Conservation (phyloP, 495 filamentous ascomycete genomes). For the Podospora appendiculata region DNA sequence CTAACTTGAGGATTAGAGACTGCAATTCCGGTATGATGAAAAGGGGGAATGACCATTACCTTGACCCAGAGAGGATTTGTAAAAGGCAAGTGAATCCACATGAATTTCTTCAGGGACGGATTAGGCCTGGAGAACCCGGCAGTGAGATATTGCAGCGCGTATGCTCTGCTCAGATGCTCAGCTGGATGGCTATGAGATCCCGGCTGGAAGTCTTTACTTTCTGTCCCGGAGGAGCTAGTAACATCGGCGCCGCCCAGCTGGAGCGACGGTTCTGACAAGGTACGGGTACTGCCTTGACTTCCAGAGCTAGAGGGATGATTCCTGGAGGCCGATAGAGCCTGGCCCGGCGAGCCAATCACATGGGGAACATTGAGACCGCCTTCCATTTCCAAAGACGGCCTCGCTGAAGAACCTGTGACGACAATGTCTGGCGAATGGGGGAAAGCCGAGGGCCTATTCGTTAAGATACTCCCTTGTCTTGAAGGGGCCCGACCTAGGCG, state of each 20-base stretch:
- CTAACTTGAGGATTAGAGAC: constrained; percentile 16
- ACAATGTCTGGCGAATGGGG: constrained; percentile 27
- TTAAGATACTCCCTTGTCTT: neutral
- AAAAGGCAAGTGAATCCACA: constrained; percentile 62
- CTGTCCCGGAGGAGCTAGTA: neutral
- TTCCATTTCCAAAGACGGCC: constrained; percentile 13
- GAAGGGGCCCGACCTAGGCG: constrained; percentile 24
- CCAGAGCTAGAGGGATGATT: constrained; percentile 24
- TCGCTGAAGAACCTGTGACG: constrained; percentile 21
- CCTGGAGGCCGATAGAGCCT: constrained; percentile 15
- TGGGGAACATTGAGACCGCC: neutral
- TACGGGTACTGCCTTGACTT: constrained; percentile 15
- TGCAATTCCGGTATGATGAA: constrained; percentile 12
- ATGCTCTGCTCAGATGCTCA: constrained; percentile 9
- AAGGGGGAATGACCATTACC: constrained; percentile 24
- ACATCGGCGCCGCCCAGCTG: neutral
- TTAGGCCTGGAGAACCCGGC: constrained; percentile 34
- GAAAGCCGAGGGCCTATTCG: neutral
- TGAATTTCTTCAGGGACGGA: constrained; percentile 38
- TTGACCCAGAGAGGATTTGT: constrained; percentile 62
- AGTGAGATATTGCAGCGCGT: constrained; percentile 11
- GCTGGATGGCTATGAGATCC: constrained; percentile 11
- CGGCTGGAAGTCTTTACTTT: constrained; percentile 6
- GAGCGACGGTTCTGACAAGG: constrained; percentile 21
- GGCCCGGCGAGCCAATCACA: constrained; percentile 1